Evolutionary conservation across 257 asterid species (phyloP).

Genomic region (Solanum chmielewskii): DNA sequence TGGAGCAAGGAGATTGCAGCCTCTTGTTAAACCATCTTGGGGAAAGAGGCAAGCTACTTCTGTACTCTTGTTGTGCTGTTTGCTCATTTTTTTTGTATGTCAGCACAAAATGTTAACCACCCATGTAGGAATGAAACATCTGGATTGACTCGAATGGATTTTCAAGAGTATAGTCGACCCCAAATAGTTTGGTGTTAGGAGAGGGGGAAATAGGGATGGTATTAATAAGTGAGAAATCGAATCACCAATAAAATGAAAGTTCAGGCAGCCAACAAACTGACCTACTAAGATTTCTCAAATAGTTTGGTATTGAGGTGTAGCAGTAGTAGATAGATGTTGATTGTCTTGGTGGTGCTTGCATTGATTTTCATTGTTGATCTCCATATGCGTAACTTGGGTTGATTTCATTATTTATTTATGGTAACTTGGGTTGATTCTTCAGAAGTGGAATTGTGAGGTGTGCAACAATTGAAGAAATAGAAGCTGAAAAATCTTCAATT

Average conservation of each 20-base stretch:
- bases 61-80: background rate
- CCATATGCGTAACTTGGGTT: background rate
- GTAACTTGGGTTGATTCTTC: conserved; percentile 1
- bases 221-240: background rate
- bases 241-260: background rate
- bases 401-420: background rate
- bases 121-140: background rate
- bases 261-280: background rate
- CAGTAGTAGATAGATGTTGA: background rate
- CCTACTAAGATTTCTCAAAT: background rate
- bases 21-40: conserved; percentile 14
- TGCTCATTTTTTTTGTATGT: background rate
- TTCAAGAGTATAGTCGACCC: background rate
- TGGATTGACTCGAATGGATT: background rate
- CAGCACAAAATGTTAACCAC: background rate
- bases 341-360: background rate
- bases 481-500: conserved; percentile 70
- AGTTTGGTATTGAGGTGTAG: background rate
- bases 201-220: background rate
- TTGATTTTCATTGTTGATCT: background rate
- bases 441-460: conserved; percentile 56
- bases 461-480: conserved; percentile 87
- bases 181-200: background rate
- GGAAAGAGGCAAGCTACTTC: conserved; percentile 33
- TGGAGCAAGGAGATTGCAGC: conserved; percentile 29